Conservation (phyloP, 352 stramenopile genomes). For the Blastocystis sp. region DNA sequence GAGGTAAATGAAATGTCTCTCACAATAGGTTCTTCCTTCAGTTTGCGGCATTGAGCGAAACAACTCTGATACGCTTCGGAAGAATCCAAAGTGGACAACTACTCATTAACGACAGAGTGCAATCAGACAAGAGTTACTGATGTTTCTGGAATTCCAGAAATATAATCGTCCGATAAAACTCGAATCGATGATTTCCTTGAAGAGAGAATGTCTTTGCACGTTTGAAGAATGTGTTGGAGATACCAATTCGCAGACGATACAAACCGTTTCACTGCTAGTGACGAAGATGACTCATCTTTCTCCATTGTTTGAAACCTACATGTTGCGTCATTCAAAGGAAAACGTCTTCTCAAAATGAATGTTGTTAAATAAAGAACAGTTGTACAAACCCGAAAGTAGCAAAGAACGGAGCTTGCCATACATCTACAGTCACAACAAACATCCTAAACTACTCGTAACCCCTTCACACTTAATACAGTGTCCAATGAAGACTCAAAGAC, state of each 20-base stretch:
- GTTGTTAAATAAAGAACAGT: conserved; percentile 8
- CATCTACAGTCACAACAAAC: neutral
- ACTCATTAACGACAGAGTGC: neutral
- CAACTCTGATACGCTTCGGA: neutral
- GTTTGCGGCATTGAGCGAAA: neutral
- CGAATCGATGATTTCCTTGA: neutral
- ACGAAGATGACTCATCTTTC: neutral
- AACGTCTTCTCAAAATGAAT: neutral
- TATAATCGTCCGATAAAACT: neutral
- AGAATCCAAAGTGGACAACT: neutral
- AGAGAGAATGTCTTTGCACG: neutral
- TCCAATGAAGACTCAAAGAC: conserved; percentile 4
- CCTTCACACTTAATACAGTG: neutral
- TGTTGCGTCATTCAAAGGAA: neutral
- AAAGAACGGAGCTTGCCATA: neutral
- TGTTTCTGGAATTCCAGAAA: neutral
- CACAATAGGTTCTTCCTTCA: neutral
- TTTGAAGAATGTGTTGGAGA: neutral
- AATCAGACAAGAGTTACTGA: neutral
- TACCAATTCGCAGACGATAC: neutral
- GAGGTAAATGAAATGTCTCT: neutral
- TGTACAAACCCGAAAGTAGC: conserved; percentile 2
- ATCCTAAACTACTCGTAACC: neutral
- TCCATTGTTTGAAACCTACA: neutral
- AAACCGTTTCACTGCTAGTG: neutral